Evolutionary conservation across 2,329 filamentous ascomycete genomes (phyloP), one percentile per base, ranked within the genome.

Genomic region (Alternaria rosae): DNA sequence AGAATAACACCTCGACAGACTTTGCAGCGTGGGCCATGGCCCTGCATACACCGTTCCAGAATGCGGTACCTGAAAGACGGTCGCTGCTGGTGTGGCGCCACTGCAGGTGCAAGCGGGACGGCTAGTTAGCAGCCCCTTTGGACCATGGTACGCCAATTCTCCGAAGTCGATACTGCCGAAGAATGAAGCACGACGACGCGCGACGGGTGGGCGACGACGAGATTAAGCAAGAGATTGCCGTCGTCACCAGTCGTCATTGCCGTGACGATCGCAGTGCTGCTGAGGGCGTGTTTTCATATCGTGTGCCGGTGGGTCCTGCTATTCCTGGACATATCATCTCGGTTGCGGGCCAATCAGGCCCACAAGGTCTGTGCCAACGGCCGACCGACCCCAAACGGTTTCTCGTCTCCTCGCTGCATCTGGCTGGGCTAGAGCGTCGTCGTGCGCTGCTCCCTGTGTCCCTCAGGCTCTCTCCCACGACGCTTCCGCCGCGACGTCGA

Each of bases 401-500:
- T 54, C 30, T 51, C 55, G 23, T 51, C 54, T 57, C 38, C 44
- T 51, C 54, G 25, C 43, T 45, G 30, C 51, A 48, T 61, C 48
- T 59, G 50, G 51, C 50, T 64, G 57, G 50, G 50, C 58, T 59
- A 47, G 64, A 52, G 61, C 48, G 15, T 61, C 35, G 35, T 15
- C 35, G 35, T 38, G 35, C 35, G 15, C 56, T 45, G 57, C 64
- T 61, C 67, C 54, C 51, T 38, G 35, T 38, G 35, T 38, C 35
- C 35, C 35, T 25, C 23, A 25, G 23, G 35, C 35, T 56, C 57
- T 54, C 59, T 51, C 57, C 63, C 57, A 70, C 71, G 69, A 67
- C 72, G 71, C 69, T 71, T 70, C 69, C 70, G 68, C 70, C 71
- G 72, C 71, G 71, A 73, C 71, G 74, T 76, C 73, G 73, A 69